These are phyloP conservation scores for Fagus sylvatica DNA, from an alignment of 306 rosid genomes.

Conservation along the genomic window DNA sequence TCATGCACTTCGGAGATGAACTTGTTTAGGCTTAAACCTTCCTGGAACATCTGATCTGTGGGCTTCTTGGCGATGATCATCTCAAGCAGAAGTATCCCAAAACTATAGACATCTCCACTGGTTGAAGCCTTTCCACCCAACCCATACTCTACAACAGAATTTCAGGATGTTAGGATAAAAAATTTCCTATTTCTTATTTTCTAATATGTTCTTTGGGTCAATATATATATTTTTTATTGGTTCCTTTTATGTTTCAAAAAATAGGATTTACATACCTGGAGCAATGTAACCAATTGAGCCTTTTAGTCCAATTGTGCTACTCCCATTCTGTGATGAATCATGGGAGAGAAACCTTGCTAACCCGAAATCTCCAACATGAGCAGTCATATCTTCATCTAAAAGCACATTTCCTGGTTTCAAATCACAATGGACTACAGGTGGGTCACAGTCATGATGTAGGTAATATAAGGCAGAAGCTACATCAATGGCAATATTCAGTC, in stretches of 20 bases:
- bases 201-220: no score
- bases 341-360: neutral
- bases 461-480: slow-evolving; percentile 47
- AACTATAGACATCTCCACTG: slow-evolving; percentile 41
- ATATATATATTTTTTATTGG: no score
- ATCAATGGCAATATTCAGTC: slow-evolving; percentile 37
- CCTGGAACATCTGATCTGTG: slow-evolving; percentile 41
- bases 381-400: slow-evolving; percentile 40
- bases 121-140: slow-evolving; percentile 37
- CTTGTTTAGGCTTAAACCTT: slow-evolving; percentile 32
- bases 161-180: neutral
- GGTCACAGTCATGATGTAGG: slow-evolving; percentile 44
- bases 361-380: slow-evolving; percentile 56
- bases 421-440: slow-evolving; percentile 47
- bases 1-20: slow-evolving; percentile 26
- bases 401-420: slow-evolving; percentile 44
- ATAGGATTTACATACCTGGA: slow-evolving; percentile 23
- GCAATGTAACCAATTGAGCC: slow-evolving; percentile 50
- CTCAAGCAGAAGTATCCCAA: slow-evolving; percentile 39
- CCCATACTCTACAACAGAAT: slow-evolving; percentile 43
- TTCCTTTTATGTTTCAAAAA: no score
- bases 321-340: slow-evolving; percentile 17
- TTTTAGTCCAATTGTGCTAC: slow-evolving; percentile 30
- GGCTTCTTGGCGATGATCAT: slow-evolving; percentile 39
- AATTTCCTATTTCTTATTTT: no score